Evolutionary conservation across 768 basidiomycete species (phyloP).

Genomic region (Leucogyrophana mollusca): DNA sequence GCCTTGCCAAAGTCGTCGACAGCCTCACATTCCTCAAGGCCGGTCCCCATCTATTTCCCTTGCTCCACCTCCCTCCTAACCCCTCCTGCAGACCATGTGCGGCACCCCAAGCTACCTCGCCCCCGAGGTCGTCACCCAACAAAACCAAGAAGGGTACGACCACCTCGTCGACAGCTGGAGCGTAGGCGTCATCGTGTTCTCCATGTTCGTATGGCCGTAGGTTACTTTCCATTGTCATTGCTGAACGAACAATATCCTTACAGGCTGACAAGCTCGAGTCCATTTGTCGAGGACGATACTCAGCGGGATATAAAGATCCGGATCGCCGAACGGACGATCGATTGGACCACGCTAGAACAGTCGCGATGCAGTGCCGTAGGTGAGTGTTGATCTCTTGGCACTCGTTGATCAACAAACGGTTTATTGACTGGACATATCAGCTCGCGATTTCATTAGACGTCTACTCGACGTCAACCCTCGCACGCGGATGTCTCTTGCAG

Average conservation of each 20-base stretch:
- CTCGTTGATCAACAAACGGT: not conserved
- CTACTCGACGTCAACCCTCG: conserved; percentile 67
- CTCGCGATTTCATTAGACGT: conserved; percentile 58
- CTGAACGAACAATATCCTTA: conserved; percentile 1
- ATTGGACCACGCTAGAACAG: conserved; percentile 52
- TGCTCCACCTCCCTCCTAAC: conserved; percentile 1
- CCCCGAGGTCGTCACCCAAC: conserved; percentile 81
- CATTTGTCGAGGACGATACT: conserved; percentile 78
- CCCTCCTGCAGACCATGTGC: conserved; percentile 74
- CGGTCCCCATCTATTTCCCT: conserved; percentile 18
- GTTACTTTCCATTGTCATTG: conserved; percentile 8
- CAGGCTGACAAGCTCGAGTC: conserved; percentile 75
- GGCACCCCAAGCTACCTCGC: conserved; percentile 95
- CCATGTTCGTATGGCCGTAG: conserved; percentile 56
- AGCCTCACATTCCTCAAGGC: conserved; percentile 76
- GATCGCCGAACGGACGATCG: conserved; percentile 56
- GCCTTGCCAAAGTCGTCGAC: conserved; percentile 89
- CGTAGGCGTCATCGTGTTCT: conserved; percentile 90
- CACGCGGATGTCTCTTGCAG: conserved; percentile 66
- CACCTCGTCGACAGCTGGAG: conserved; percentile 95
- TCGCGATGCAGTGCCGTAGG: conserved; percentile 44
- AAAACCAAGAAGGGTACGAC: conserved; percentile 70
- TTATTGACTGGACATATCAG: conserved; percentile 43
- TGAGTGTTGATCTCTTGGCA: conserved; percentile 30
- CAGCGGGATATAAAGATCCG: conserved; percentile 59